These are phyloP conservation scores for Mercurialis annua DNA, from an alignment of 345 rosid genomes.

Conservation along the genomic window DNA sequence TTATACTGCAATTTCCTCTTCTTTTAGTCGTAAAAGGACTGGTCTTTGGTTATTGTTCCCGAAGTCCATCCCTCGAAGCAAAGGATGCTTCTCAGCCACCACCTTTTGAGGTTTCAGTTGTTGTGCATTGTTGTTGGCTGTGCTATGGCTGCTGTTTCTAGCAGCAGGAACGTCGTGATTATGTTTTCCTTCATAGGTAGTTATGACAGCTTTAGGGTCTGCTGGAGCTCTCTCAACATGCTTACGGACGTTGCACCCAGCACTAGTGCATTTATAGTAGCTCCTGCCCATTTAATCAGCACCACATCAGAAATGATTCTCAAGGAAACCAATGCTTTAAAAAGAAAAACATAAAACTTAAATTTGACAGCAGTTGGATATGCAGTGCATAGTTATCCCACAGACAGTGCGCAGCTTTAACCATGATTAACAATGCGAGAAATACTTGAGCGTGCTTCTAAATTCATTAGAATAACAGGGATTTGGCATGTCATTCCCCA, in stretches of 20 bases:
- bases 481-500: neutral
- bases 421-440: neutral
- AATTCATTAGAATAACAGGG: neutral
- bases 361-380: neutral
- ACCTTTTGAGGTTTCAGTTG: slow-evolving; percentile 31
- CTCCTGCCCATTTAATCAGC: slow-evolving; percentile 45
- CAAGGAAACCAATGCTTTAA: neutral
- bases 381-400: neutral
- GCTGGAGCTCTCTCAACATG: slow-evolving; percentile 93
- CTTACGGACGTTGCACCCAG: slow-evolving; percentile 88
- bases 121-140: slow-evolving; percentile 22
- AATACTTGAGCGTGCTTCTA: neutral
- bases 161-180: slow-evolving; percentile 82
- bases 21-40: slow-evolving; percentile 62
- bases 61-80: slow-evolving; percentile 42
- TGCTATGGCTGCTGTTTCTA: slow-evolving; percentile 49
- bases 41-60: slow-evolving; percentile 53
- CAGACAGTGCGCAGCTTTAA: neutral
- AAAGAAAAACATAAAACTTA: neutral
- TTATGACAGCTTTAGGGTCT: slow-evolving; percentile 83
- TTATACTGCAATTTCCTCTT: slow-evolving; percentile 59
- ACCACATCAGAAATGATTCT: slow-evolving; percentile 22
- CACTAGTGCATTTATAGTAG: slow-evolving; percentile 83
- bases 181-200: slow-evolving; percentile 96
- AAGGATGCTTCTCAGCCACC: slow-evolving; percentile 30